phyloP scores from a whole-genome alignment of 179 eudicot species.

The Nepenthes alata region DNA sequence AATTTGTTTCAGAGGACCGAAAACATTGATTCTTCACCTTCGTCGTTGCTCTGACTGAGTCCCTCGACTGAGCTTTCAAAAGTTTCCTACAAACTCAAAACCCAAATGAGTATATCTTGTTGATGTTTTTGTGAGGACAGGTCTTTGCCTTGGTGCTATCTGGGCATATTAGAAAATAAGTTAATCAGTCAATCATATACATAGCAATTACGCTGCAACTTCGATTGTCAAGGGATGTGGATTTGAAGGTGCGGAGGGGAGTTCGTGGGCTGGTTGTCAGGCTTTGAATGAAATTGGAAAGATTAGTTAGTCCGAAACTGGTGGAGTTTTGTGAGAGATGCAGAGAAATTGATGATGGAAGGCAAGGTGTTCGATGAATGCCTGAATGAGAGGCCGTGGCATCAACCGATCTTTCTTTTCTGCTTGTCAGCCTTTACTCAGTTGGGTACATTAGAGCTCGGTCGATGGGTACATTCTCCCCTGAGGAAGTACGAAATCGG shows the following conservation, averaged over 20 bases:
- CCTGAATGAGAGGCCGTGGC: slow-evolving; percentile 7
- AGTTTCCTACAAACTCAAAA: background rate
- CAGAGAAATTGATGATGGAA: background rate
- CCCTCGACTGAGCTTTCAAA: too few species aligned
- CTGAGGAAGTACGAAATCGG: background rate
- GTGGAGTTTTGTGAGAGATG: slow-evolving; percentile 5
- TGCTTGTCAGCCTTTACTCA: slow-evolving; percentile 7
- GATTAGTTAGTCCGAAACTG: background rate
- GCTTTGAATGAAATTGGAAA: too few species aligned
- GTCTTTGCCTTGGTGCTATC: slow-evolving; percentile 1
- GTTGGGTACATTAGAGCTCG: slow-evolving; percentile 40
- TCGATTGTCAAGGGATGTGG: too few species aligned
- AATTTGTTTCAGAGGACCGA: too few species aligned
- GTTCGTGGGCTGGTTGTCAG: background rate
- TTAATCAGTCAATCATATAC: too few species aligned
- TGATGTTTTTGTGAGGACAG: slow-evolving; percentile 1
- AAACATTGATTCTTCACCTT: too few species aligned
- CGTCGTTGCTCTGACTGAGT: too few species aligned
- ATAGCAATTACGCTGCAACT: too few species aligned
- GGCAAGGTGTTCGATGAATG: slow-evolving; percentile 4
- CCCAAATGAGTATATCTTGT: slow-evolving; percentile 7
- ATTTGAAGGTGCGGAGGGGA: background rate
- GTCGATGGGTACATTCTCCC: background rate
- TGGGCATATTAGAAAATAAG: background rate
- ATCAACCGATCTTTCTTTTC: background rate